phyloP scores from a whole-genome alignment of 495 filamentous ascomycete species.

The Trichodelitschia bisporula region DNA sequence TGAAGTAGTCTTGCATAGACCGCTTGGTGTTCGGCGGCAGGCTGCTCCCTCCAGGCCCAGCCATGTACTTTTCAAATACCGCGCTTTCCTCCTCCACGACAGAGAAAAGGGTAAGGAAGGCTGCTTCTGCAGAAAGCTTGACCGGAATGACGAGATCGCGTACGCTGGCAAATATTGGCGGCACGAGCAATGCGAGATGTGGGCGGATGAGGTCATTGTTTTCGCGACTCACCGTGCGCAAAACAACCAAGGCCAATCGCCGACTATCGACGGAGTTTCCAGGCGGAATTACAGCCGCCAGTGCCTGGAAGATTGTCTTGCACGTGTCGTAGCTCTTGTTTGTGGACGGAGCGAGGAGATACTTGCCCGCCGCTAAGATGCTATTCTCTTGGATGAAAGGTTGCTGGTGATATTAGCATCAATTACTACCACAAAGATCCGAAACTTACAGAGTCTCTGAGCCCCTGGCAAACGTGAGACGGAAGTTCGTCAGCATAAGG shows the following conservation, averaged over 20 bases:
- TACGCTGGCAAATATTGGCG: slow-evolving; percentile 70
- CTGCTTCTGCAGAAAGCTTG: slow-evolving; percentile 84
- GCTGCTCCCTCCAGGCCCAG: slow-evolving; percentile 26
- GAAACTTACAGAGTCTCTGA: slow-evolving; percentile 39
- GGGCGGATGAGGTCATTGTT: slow-evolving; percentile 53
- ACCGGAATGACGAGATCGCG: slow-evolving; percentile 88
- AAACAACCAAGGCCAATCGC: slow-evolving; percentile 65
- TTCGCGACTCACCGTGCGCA: slow-evolving; percentile 58
- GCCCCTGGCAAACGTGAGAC: slow-evolving; percentile 54
- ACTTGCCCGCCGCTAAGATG: slow-evolving; percentile 89
- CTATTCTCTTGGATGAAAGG: slow-evolving; percentile 69
- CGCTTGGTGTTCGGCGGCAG: slow-evolving; percentile 48
- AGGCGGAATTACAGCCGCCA: slow-evolving; percentile 49
- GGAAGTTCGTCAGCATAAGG: slow-evolving; percentile 45
- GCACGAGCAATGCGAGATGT: slow-evolving; percentile 52
- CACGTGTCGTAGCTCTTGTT: slow-evolving; percentile 40
- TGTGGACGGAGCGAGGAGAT: slow-evolving; percentile 37
- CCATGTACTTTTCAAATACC: slow-evolving; percentile 82
- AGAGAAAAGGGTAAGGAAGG: slow-evolving; percentile 80
- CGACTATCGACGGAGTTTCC: slow-evolving; percentile 60
- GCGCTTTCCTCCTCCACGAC: slow-evolving; percentile 67
- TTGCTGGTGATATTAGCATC: slow-evolving; percentile 17
- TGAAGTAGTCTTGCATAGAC: slow-evolving; percentile 95
- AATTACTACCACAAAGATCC: slow-evolving; percentile 6
- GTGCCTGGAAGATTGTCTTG: slow-evolving; percentile 52